These are phyloP conservation scores for Thelonectria olida DNA, from an alignment of 2,329 filamentous ascomycete genomes.

Conservation along the genomic window DNA sequence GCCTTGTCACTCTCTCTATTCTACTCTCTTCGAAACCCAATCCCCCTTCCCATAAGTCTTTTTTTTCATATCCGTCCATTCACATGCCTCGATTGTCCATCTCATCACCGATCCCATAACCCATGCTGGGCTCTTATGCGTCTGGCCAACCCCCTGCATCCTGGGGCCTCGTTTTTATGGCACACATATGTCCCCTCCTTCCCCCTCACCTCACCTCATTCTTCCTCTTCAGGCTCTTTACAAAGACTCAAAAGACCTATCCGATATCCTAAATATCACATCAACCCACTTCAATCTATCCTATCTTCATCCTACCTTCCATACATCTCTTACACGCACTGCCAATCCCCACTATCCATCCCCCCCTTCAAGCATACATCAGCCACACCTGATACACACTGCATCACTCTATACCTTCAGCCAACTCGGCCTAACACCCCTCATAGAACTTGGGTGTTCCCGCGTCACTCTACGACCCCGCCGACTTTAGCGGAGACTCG, in stretches of 20 bases:
- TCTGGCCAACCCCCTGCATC: slow-evolving; percentile 30
- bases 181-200: slow-evolving; percentile 33
- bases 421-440: slow-evolving; percentile 30
- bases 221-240: slow-evolving; percentile 28
- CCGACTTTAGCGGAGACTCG: slow-evolving; percentile 41
- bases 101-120: slow-evolving; percentile 19
- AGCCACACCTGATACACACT: slow-evolving; percentile 26
- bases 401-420: slow-evolving; percentile 4
- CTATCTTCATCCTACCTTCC: slow-evolving; percentile 8
- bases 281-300: slow-evolving; percentile 19
- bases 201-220: slow-evolving; percentile 34
- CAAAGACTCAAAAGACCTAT: slow-evolving; percentile 22
- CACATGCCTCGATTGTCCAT: slow-evolving; percentile 6
- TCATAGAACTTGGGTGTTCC: slow-evolving; percentile 32
- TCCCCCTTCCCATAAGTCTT: slow-evolving; percentile 16
- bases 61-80: slow-evolving; percentile 7
- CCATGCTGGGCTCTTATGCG: slow-evolving; percentile 21
- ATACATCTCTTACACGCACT: slow-evolving; percentile 17
- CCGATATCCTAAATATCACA: slow-evolving; percentile 24
- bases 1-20: slow-evolving; percentile 17
- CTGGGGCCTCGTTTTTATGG: slow-evolving; percentile 40
- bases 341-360: slow-evolving; percentile 18
- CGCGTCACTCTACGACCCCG: slow-evolving; percentile 39
- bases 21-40: slow-evolving; percentile 15
- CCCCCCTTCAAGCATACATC: slow-evolving; percentile 1